These are phyloP conservation scores for Gnaphalium uliginosum DNA, from an alignment of 129 eudicot genomes.

Conservation along the genomic window DNA sequence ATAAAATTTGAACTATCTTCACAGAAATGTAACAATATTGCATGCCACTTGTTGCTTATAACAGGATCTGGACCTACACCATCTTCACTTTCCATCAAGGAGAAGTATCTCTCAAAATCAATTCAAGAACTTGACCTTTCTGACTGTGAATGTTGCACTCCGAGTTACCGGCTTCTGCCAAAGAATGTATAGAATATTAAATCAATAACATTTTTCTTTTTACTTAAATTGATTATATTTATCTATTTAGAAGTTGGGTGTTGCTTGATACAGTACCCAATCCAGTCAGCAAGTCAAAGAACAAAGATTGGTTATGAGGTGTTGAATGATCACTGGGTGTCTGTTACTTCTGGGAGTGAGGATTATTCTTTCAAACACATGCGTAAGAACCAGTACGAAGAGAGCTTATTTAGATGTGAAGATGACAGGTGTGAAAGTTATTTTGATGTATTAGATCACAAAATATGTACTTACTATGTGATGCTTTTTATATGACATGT, in stretches of 20 bases:
- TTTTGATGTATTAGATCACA: conserved; percentile 5
- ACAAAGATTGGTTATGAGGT: conserved; percentile 77
- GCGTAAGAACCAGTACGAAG: conserved; percentile 99
- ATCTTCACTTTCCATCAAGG: conserved; percentile 42
- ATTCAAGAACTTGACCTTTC: conserved; percentile 99
- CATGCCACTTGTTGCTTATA: conserved; percentile 19
- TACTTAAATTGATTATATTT: conserved; percentile 9
- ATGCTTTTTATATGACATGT: conserved; percentile 18
- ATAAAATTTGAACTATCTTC: conserved; percentile 15
- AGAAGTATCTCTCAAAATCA: conserved; percentile 73
- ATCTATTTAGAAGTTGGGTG: conserved; percentile 6
- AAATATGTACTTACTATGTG: not conserved
- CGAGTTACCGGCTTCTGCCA: conserved; percentile 97
- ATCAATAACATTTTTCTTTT: conserved; percentile 7
- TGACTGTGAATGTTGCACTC: conserved; percentile 91
- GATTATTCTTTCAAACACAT: conserved; percentile 98
- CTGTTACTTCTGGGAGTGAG: conserved; percentile 99
- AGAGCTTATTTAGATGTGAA: conserved; percentile 96
- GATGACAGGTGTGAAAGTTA: conserved; percentile 71
- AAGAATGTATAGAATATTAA: conserved; percentile 67
- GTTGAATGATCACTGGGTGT: conserved; percentile 97
- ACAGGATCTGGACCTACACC: conserved; percentile 28
- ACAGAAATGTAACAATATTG: conserved; percentile 15
- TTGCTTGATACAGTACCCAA: conserved; percentile 71
- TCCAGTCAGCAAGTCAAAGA: conserved; percentile 79